A percentile compares a stretch with the other conserved stretches of the same genome.
Evolutionary conservation across 441 rosid species (phyloP).

Genomic region (Melastoma candidum): DNA sequence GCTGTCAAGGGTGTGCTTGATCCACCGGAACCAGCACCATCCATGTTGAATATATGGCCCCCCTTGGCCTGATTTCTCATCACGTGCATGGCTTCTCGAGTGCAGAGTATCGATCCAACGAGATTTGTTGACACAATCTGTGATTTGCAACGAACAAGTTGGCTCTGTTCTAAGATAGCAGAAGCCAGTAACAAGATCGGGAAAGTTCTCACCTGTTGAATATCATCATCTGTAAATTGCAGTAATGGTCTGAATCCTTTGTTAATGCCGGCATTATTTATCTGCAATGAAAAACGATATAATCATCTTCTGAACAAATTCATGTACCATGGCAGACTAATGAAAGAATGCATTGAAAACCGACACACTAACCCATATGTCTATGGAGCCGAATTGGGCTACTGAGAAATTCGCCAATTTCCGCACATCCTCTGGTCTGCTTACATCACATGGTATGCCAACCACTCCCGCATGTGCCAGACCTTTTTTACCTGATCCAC

Average conservation of each 20-base stretch:
- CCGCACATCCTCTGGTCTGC: conserved; percentile 52
- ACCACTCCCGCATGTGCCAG: conserved; percentile 54
- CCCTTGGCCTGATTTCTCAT: conserved; percentile 62
- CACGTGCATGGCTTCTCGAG: conserved; percentile 71
- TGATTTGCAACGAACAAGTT: conserved; percentile 6
- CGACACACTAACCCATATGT: conserved; percentile 61
- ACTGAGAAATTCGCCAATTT: conserved; percentile 64
- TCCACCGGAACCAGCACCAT: conserved; percentile 94
- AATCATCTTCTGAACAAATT: too few relatives aligned
- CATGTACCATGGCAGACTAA: too few relatives aligned
- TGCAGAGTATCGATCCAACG: conserved; percentile 87
- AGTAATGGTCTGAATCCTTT: conserved; percentile 86
- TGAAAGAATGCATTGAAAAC: neutral
- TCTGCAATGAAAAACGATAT: conserved; percentile 27
- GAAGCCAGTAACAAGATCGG: neutral
- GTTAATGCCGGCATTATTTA: conserved; percentile 84
- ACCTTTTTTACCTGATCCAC: conserved; percentile 33
- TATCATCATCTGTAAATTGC: conserved; percentile 76
- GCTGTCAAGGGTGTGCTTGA: conserved; percentile 95
- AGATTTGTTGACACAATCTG: conserved; percentile 86
- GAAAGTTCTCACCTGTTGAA: conserved; percentile 42
- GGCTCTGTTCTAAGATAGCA: conserved; percentile 3
- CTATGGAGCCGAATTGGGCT: conserved; percentile 63
- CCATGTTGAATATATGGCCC: conserved; percentile 92
- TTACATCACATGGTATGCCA: conserved; percentile 81